Evolutionary conservation across 345 rosid genomes (phyloP).

Genomic region (Sisymbrium irio): DNA sequence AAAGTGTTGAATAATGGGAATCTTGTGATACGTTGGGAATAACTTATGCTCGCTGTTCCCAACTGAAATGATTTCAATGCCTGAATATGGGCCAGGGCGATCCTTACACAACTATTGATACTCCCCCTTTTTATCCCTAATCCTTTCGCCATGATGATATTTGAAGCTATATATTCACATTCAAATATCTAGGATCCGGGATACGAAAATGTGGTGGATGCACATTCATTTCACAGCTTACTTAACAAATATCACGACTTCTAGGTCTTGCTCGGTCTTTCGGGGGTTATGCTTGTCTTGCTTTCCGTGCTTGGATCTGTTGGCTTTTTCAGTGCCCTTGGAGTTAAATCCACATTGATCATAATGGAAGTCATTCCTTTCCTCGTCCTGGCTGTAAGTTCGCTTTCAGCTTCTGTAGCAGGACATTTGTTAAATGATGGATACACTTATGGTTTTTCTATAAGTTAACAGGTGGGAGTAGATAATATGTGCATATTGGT

Average conservation of each 20-base stretch:
- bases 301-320: conserved; percentile 95
- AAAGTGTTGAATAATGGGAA: not conserved
- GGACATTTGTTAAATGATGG: conserved; percentile 13
- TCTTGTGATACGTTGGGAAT: conserved; percentile 20
- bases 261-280: conserved; percentile 89
- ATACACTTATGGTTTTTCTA: conserved; percentile 8
- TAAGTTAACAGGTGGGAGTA: conserved; percentile 76
- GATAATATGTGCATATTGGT: conserved; percentile 99
- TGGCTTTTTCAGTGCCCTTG: conserved; percentile 86
- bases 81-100: conserved; percentile 21
- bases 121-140: not conserved
- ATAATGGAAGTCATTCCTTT: conserved; percentile 99
- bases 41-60: not conserved
- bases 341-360: conserved; percentile 88
- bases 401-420: conserved; percentile 14
- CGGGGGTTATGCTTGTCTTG: conserved; percentile 93
- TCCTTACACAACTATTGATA: not conserved
- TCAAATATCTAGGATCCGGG: conserved; percentile 1
- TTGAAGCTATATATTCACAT: conserved; percentile 19
- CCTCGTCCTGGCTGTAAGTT: conserved; percentile 94
- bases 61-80: not conserved
- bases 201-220: no score
- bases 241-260: conserved; percentile 18
- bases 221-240: no score
- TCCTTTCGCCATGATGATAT: not conserved